phyloP scores from a whole-genome alignment of 2,329 filamentous ascomycete species.

The Monilinia polystroma region DNA sequence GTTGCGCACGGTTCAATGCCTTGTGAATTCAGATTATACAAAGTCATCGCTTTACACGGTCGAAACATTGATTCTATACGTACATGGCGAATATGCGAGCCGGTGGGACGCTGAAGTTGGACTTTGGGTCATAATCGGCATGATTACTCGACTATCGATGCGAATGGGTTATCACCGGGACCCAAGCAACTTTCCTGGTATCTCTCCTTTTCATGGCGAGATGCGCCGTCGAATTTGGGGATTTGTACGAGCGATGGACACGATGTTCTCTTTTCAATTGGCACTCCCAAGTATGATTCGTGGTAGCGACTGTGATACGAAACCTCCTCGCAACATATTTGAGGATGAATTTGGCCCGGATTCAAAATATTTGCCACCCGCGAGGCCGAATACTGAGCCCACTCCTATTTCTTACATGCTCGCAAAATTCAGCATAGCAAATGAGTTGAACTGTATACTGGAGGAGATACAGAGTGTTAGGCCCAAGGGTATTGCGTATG shows the following conservation, averaged over 20 bases:
- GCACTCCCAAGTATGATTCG: constrained; percentile 65
- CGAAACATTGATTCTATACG: constrained; percentile 74
- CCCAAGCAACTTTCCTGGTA: constrained; percentile 67
- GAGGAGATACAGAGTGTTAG: constrained; percentile 58
- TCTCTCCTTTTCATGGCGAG: constrained; percentile 75
- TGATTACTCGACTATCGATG: constrained; percentile 56
- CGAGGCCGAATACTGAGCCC: constrained; percentile 65
- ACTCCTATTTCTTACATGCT: constrained; percentile 81
- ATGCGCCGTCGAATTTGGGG: constrained; percentile 70
- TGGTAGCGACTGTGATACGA: constrained; percentile 71
- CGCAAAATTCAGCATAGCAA: constrained; percentile 61
- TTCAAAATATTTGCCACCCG: constrained; percentile 65
- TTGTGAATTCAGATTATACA: constrained; percentile 74
- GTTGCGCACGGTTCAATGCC: constrained; percentile 72
- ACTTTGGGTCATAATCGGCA: constrained; percentile 51
- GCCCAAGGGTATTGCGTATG: constrained; percentile 57
- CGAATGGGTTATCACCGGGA: constrained; percentile 68
- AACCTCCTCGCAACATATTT: constrained; percentile 73
- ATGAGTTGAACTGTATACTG: constrained; percentile 69
- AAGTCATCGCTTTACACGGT: constrained; percentile 71
- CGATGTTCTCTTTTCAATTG: constrained; percentile 74
- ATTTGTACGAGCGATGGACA: constrained; percentile 69
- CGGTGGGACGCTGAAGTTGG: constrained; percentile 68
- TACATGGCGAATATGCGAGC: constrained; percentile 72
- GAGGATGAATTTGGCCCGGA: constrained; percentile 76